Base-by-base conservation (phyloP, 1,284 basidiomycete genomes). In the Stereum hirsutum region DNA sequence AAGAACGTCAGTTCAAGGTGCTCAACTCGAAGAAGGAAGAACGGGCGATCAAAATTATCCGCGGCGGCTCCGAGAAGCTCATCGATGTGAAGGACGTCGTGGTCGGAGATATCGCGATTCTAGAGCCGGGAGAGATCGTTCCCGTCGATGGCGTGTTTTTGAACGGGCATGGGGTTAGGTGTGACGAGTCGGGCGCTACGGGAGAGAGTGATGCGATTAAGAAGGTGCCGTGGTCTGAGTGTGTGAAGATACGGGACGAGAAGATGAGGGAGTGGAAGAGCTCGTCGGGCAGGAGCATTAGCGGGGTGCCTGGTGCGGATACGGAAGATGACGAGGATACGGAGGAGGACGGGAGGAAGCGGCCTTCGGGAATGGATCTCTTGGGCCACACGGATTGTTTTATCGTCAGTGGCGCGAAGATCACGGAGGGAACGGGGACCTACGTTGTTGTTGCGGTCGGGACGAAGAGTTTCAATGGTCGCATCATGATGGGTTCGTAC, bases 1-100 rank as follows among this genome's bases (percentile, higher is more conserved):
- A 99, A 66, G 95, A 99, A 61, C 81, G 81, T 6, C 95, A 99
- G 65, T 98, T 99, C 69, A 83, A 88, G 56, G 72, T 72, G 30
- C 75, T 99, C 42, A 97, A 97, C 58, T 89, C 89, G 52, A 89
- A 96, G 66, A 96, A 96, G 65, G 96, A 98, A 46, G 91, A 96
- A 55, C 88, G 95, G 38, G 79, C 78, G 8, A 83, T 98, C 56
- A 97, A 96, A 64, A 87, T 92, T 42, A 83, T 97, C 46, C 87
- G 96, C 10, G 74, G 78, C 50, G 93, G 93, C 23, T 65, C 70
- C 26, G 91, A 96, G 54, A 75, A 70, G 50, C 66, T 90, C 31
- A 73, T 96, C 54, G 87, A 93, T 59, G 74, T 93, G 61, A 85
- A 84, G 75, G 84, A 97, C 48, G 78, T 98, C 15, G 77, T 97